Evolutionary conservation across 345 rosid species (phyloP).

Genomic region (Iberis pinnata): DNA sequence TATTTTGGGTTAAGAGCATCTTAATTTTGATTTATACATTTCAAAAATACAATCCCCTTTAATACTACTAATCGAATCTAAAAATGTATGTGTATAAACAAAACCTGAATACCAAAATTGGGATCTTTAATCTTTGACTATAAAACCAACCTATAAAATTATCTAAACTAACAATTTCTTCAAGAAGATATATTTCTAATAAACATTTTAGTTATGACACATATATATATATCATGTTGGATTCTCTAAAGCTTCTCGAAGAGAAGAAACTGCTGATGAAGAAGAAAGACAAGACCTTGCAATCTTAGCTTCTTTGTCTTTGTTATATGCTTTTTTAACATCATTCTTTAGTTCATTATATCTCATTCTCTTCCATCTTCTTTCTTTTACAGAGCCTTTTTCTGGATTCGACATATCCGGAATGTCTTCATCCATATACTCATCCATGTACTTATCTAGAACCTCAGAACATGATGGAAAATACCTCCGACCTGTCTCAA

Average conservation of each 20-base stretch:
- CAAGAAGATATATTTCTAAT: not conserved
- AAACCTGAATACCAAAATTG: too few species aligned
- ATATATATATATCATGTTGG: conserved; percentile 6
- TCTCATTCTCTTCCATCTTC: conserved; percentile 53
- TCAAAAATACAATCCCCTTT: conserved; percentile 4
- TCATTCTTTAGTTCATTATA: conserved; percentile 78
- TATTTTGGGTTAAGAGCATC: not conserved
- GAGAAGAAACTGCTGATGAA: conserved; percentile 55
- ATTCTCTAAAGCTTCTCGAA: conserved; percentile 25
- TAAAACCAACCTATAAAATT: not conserved
- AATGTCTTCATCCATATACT: conserved; percentile 65
- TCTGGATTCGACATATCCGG: conserved; percentile 72
- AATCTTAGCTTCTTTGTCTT: conserved; percentile 65
- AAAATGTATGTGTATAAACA: too few species aligned
- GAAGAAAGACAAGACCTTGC: conserved; percentile 48
- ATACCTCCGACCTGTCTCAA: conserved; percentile 76
- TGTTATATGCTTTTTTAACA: conserved; percentile 69
- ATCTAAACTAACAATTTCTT: conserved; percentile 14
- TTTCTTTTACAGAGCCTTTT: conserved; percentile 56
- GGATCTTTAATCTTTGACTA: not conserved
- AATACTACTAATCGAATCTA: not conserved
- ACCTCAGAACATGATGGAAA: conserved; percentile 86
- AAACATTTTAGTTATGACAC: not conserved
- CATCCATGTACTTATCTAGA: conserved; percentile 76
- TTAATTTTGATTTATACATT: conserved; percentile 5